phyloP scores from a whole-genome alignment of 2,329 filamentous ascomycete species.

The Microdochium nivale region DNA sequence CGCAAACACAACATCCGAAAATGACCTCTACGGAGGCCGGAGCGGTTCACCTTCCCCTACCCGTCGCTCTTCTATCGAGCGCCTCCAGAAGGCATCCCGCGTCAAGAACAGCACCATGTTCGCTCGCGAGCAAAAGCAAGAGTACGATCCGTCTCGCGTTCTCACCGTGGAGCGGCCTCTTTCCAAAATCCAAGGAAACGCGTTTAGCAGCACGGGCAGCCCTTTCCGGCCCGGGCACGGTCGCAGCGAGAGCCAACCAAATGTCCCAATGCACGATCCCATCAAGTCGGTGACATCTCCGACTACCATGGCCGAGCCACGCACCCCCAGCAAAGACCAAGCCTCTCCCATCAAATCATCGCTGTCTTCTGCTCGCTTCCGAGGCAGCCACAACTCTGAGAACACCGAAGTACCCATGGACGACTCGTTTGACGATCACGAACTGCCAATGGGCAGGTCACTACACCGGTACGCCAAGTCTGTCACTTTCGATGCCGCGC shows the following conservation, averaged over 20 bases:
- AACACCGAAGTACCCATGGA: constrained; percentile 61
- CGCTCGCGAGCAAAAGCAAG: constrained; percentile 81
- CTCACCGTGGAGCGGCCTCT: constrained; percentile 76
- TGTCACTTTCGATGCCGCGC: constrained; percentile 90
- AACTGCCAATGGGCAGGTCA: constrained; percentile 55
- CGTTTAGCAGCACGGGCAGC: constrained; percentile 51
- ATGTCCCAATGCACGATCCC: constrained; percentile 48
- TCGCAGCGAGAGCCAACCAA: constrained; percentile 50
- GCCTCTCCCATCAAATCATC: constrained; percentile 84
- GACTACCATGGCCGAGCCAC: constrained; percentile 19
- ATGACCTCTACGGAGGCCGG: constrained; percentile 52
- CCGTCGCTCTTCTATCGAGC: constrained; percentile 87
- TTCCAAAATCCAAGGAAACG: constrained; percentile 66
- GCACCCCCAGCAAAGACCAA: constrained; percentile 59
- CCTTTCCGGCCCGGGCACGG: constrained; percentile 41
- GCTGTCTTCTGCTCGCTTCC: constrained; percentile 59
- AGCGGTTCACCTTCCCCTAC: constrained; percentile 59
- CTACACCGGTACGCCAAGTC: constrained; percentile 87
- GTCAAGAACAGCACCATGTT: constrained; percentile 99
- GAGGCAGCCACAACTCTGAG: constrained; percentile 61
- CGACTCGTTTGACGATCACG: constrained; percentile 45
- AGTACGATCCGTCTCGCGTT: constrained; percentile 77
- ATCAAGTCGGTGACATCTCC: constrained; percentile 31
- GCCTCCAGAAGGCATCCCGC: constrained; percentile 85
- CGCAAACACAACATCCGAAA: constrained; percentile 59